Evolutionary conservation across 495 filamentous ascomycete species (phyloP), one percentile per base, ranked within the genome.

Genomic region (Filosporella fistucella): DNA sequence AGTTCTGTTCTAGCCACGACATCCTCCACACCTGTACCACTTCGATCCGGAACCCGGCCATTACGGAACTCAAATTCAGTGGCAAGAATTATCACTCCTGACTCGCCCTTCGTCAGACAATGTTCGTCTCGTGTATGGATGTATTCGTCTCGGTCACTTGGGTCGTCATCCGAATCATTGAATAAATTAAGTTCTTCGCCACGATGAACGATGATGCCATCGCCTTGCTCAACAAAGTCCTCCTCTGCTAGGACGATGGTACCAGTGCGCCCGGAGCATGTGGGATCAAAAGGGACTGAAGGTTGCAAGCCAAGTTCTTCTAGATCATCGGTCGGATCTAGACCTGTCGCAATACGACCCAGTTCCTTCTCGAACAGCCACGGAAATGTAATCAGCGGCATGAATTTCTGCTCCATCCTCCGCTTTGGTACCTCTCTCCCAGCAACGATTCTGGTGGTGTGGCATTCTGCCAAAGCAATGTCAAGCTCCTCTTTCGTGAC

Each of bases 381-480:
- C 0, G 93, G 91, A 56, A 96, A 97, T 55, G 82, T 91, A 57
- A 96, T 93, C 18, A 97, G 63, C 0, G 94, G 93, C 70, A 89
- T 78, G 6, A 66, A 64, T 5, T 69, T 68, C 0, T 66, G 58
- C 4, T 63, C 65, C 49, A 71, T 67, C 40, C 67, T 55, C 10
- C 56, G 54, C 37, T 52, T 47, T 22, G 63, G 63, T 7, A 63
- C 44, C 7, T 62, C 59, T 21, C 66, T 63, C 2, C 69, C 65
- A 0, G 56, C 63, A 2, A 66, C 56, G 0, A 65, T 49, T 38
- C 69, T 61, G 0, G 48, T 55, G 20, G 59, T 57, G 1, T 60
- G 56, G 28, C 71, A 67, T 47, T 78, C 70, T 13, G 61, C 48
- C 0, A 86, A 57, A 0, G 82, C 79, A 9, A 68, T 63, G 3